Evolutionary conservation across 1,139 yeast genomes (phyloP).

Genomic region (Blastobotrys petasosporus): DNA sequence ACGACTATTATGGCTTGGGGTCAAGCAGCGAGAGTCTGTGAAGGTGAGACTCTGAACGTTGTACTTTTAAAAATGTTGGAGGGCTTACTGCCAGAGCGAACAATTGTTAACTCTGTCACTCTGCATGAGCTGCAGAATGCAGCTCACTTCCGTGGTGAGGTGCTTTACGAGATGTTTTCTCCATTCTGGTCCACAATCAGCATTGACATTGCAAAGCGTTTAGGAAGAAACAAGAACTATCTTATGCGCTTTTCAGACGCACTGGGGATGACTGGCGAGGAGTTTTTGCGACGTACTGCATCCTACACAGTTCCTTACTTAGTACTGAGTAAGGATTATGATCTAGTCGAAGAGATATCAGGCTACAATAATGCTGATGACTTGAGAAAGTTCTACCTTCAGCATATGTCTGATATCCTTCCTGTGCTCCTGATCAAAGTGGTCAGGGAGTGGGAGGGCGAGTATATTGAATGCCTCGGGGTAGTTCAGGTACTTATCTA

Average conservation of each 20-base stretch:
- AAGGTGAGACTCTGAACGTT: constrained; percentile 59
- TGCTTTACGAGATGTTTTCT: constrained; percentile 55
- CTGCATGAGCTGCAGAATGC: constrained; percentile 50
- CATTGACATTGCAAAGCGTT: constrained; percentile 52
- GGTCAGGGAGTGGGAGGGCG: neutral
- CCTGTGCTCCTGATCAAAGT: constrained; percentile 38
- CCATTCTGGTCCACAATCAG: constrained; percentile 79
- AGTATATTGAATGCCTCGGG: constrained; percentile 23
- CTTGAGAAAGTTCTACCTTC: constrained; percentile 24
- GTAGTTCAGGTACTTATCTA: constrained; percentile 40
- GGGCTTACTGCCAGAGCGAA: constrained; percentile 52
- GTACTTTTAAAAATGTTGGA: constrained; percentile 55
- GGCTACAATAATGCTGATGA: constrained; percentile 26
- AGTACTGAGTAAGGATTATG: constrained; percentile 57
- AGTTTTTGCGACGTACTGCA: constrained; percentile 63
- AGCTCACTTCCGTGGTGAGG: constrained; percentile 35
- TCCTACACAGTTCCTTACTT: constrained; percentile 74
- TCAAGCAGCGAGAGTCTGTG: constrained; percentile 50
- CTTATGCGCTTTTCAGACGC: constrained; percentile 57
- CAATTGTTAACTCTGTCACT: constrained; percentile 59
- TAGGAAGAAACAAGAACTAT: constrained; percentile 46
- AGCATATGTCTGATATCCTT: constrained; percentile 39
- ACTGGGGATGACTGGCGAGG: constrained; percentile 53
- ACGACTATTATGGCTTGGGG: constrained; percentile 57
- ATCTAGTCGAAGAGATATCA: constrained; percentile 56